These are phyloP conservation scores for Aureobasidium sp. DNA, from an alignment of 2,329 filamentous ascomycete species.

Conservation along the genomic window DNA sequence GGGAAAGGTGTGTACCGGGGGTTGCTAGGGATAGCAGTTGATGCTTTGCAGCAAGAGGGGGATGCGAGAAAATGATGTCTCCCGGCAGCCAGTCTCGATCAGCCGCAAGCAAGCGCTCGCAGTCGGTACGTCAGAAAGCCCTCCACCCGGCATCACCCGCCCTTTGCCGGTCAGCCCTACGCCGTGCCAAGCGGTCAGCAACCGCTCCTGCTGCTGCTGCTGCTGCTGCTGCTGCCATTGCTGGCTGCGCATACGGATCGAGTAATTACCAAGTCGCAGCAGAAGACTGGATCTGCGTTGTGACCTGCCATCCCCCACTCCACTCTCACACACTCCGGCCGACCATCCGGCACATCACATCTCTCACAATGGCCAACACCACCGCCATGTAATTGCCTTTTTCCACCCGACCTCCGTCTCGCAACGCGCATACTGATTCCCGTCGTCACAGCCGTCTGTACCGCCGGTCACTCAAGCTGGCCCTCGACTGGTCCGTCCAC, in stretches of 20 bases:
- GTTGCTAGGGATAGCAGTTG: conserved; percentile 1
- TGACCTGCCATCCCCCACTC: neutral
- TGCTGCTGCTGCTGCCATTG: neutral
- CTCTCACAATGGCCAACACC: conserved; percentile 17
- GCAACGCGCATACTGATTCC: conserved; percentile 2
- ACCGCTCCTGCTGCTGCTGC: conserved; percentile 3
- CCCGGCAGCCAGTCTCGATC: conserved; percentile 3
- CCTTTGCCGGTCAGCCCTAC: neutral
- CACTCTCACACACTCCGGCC: neutral
- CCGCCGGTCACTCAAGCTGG: conserved; percentile 83
- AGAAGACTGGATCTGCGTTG: neutral
- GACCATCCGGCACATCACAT: neutral
- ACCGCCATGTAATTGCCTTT: conserved; percentile 17
- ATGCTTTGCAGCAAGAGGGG: conserved; percentile 12
- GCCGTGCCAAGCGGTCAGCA: conserved; percentile 10
- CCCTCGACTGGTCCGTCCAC: conserved; percentile 92
- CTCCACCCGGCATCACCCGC: neutral
- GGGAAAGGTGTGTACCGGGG: neutral
- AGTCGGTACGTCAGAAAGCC: conserved; percentile 7
- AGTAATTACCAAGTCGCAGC: conserved; percentile 1
- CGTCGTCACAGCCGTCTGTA: conserved; percentile 60
- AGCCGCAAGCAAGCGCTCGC: conserved; percentile 15
- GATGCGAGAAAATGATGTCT: conserved; percentile 1
- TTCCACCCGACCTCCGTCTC: conserved; percentile 5
- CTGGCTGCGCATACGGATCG: neutral